Evolutionary conservation across 352 stramenopile species (phyloP).

Genomic region (Hyaloperonospora brassicae): DNA sequence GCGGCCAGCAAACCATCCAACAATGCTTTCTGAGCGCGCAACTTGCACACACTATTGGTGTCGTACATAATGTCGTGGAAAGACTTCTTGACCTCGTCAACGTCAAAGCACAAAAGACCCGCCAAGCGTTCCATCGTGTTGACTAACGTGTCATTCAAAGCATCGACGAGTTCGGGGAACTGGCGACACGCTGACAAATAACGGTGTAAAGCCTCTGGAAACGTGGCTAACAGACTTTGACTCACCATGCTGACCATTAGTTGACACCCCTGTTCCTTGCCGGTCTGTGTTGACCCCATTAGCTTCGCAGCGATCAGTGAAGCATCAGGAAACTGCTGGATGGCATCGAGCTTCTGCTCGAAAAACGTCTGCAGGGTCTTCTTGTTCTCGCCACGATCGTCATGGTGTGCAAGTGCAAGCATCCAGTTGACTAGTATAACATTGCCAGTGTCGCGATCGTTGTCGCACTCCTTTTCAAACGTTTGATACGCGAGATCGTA

Average conservation of each 20-base stretch:
- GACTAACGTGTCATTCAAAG: constrained; percentile 26
- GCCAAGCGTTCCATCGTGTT: constrained; percentile 29
- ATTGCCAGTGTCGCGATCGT: constrained; percentile 11
- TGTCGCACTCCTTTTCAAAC: constrained; percentile 9
- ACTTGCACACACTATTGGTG: constrained; percentile 28
- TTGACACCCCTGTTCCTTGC: constrained; percentile 12
- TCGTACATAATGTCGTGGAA: constrained; percentile 26
- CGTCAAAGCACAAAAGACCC: constrained; percentile 17
- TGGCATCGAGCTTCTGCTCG: constrained; percentile 11
- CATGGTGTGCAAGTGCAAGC: constrained; percentile 20
- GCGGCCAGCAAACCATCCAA: constrained; percentile 25
- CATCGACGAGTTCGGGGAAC: constrained; percentile 16
- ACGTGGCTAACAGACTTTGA: constrained; percentile 9
- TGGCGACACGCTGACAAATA: constrained; percentile 29
- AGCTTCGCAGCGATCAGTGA: constrained; percentile 26
- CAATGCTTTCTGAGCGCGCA: constrained; percentile 25
- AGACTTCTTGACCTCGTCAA: constrained; percentile 16
- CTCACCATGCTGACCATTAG: constrained; percentile 30
- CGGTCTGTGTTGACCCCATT: constrained; percentile 6
- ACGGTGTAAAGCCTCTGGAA: constrained; percentile 30
- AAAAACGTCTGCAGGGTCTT: constrained; percentile 24
- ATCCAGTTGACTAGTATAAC: constrained; percentile 38
- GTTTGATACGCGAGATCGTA: constrained; percentile 24
- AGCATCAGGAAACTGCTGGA: constrained; percentile 21
- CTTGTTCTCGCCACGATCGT: constrained; percentile 8